These are phyloP conservation scores for Fomitiporia mediterranea DNA, from an alignment of 1,284 basidiomycete genomes.

Conservation along the genomic window DNA sequence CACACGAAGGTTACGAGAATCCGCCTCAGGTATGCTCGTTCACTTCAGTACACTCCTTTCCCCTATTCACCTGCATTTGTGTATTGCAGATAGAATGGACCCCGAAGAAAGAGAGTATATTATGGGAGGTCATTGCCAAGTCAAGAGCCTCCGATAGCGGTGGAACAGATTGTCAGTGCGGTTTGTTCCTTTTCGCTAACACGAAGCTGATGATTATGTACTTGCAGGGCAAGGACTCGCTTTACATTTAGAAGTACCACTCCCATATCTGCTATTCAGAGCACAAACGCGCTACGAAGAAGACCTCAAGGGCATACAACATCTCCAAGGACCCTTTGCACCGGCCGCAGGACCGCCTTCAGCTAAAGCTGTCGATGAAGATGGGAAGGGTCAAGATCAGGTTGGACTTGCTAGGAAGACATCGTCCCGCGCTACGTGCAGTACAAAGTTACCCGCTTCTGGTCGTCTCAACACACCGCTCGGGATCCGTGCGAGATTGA, in stretches of 20 bases:
- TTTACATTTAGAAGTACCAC: conserved; percentile 68
- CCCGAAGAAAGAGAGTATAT: conserved; percentile 69
- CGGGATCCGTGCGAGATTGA: conserved; percentile 62
- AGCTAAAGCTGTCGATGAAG: conserved; percentile 32
- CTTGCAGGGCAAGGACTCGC: conserved; percentile 72
- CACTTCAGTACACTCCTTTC: conserved; percentile 19
- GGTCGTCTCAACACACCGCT: conserved; percentile 45
- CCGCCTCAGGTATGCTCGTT: conserved; percentile 54
- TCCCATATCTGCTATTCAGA: conserved; percentile 76
- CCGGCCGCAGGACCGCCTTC: conserved; percentile 35
- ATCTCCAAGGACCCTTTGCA: conserved; percentile 54
- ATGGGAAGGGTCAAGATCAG: conserved; percentile 29
- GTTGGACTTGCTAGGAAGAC: conserved; percentile 29
- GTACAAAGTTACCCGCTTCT: conserved; percentile 31
- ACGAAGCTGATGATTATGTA: not conserved
- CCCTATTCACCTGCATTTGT: conserved; percentile 9
- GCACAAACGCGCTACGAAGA: conserved; percentile 77
- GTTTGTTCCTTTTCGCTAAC: not conserved
- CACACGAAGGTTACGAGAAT: conserved; percentile 56
- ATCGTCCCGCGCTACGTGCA: conserved; percentile 27
- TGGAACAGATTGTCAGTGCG: conserved; percentile 64
- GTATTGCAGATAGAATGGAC: conserved; percentile 71
- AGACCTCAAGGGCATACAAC: conserved; percentile 70
- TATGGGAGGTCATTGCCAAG: conserved; percentile 79
- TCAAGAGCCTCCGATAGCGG: conserved; percentile 63